These are phyloP conservation scores for Phytophthora uliginosa DNA, from an alignment of 352 stramenopile species.

Conservation along the genomic window DNA sequence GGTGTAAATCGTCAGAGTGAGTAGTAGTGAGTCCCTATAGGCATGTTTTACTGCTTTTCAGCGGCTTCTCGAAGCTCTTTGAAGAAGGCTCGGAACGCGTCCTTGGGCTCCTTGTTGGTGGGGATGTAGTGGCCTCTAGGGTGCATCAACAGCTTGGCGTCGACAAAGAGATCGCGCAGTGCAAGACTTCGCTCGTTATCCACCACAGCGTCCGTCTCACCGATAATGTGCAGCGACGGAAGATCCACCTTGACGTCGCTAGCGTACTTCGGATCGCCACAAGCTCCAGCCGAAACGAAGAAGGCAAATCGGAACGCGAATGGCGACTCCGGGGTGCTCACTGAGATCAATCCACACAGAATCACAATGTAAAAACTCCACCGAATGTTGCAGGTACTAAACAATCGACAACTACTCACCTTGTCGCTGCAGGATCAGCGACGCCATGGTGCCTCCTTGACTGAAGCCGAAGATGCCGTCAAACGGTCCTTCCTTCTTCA, in stretches of 20 bases:
- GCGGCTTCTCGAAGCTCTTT: slow-evolving; percentile 51
- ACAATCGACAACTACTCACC: slow-evolving; percentile 25
- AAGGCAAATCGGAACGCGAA: slow-evolving; percentile 82
- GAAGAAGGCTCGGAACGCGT: slow-evolving; percentile 77
- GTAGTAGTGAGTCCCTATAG: no score
- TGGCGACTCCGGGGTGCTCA: slow-evolving; percentile 47
- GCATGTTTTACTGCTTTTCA: slow-evolving; percentile 9
- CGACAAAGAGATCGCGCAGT: slow-evolving; percentile 63
- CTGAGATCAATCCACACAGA: slow-evolving; percentile 26
- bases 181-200: slow-evolving; percentile 61
- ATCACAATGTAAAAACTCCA: no score
- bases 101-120: slow-evolving; percentile 87
- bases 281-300: slow-evolving; percentile 69
- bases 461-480: slow-evolving; percentile 90
- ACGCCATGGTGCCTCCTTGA: slow-evolving; percentile 81
- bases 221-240: slow-evolving; percentile 86
- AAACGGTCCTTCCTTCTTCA: slow-evolving; percentile 82
- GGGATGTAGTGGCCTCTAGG: slow-evolving; percentile 88
- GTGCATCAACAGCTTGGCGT: slow-evolving; percentile 70
- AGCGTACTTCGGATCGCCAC: slow-evolving; percentile 56
- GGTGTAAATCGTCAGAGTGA: no score
- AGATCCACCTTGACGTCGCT: slow-evolving; percentile 57
- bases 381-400: background rate
- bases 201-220: slow-evolving; percentile 81
- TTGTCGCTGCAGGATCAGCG: slow-evolving; percentile 76